Evolutionary conservation across 2,329 filamentous ascomycete genomes (phyloP), one percentile per base, ranked within the genome.

Genomic region (Rhynchosporium secalis): DNA sequence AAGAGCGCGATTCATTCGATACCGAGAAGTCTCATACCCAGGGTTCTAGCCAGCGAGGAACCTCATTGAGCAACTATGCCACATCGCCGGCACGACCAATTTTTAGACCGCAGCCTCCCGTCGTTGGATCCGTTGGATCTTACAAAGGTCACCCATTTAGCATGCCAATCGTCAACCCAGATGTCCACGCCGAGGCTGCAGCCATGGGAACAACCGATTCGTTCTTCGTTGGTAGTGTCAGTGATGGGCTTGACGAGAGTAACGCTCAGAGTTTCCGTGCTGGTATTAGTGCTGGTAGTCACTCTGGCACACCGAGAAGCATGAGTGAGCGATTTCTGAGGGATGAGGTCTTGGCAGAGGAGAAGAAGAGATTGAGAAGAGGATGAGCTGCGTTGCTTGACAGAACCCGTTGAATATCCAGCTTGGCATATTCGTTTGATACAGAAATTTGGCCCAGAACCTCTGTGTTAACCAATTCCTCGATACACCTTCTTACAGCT

Each of bases 221-320:
- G 28, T 83, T 84, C 70, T 83, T 84, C 70, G 80, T 84, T 8
- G 83, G 82, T 1, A 81, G 81, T 49, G 71, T 84, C 13, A 60
- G 72, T 60, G 73, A 69, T 48, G 72, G 71, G 15, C 15, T 73
- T 2, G 72, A 74, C 56, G 72, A 67, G 45, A 69, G 66, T 57
- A 69, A 72, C 61, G 38, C 62, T 1, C 51, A 65, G 41, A 72
- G 67, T 56, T 72, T 68, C 57, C 46, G 68, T 9, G 64, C 62
- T 4, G 69, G 67, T 60, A 64, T 64, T 5, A 66, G 65, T 8
- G 64, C 63, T 5, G 67, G 65, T 8, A 71, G 66, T 58, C 69
- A 68, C 43, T 63, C 62, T 1, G 68, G 69, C 13, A 65, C 66
- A 28, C 70, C 72, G 2, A 66, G 55, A 56, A 74, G 71, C 55